These are phyloP conservation scores for Petasospora fabianii DNA, from an alignment of 1,139 yeast species.

Conservation along the genomic window DNA sequence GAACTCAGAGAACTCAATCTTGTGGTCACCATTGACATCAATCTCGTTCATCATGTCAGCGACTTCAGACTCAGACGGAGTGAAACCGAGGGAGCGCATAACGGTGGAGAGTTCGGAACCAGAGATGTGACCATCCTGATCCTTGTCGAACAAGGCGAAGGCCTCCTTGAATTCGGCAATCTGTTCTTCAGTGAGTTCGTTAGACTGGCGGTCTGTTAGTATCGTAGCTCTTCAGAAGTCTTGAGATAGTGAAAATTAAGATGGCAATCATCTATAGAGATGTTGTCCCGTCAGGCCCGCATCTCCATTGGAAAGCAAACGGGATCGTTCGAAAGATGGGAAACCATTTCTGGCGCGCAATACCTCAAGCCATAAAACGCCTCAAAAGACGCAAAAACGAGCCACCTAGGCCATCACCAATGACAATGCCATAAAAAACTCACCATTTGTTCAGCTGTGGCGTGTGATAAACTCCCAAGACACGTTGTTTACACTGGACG, in stretches of 20 bases:
- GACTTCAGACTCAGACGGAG: conserved; percentile 93
- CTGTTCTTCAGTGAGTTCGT: conserved; percentile 84
- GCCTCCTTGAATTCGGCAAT: conserved; percentile 97
- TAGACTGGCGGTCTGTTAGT: conserved; percentile 37
- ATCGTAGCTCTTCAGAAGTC: conserved; percentile 9
- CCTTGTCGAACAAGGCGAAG: conserved; percentile 91
- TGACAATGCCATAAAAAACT: background rate
- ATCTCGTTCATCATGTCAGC: conserved; percentile 97
- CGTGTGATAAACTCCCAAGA: too few species aligned
- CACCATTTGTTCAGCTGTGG: too few species aligned
- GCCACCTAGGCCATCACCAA: too few species aligned
- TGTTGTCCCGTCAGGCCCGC: too few species aligned
- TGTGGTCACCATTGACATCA: conserved; percentile 91
- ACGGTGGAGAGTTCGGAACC: conserved; percentile 96
- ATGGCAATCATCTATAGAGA: too few species aligned
- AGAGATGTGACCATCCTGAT: conserved; percentile 93
- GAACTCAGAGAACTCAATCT: conserved; percentile 85
- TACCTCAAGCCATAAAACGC: background rate
- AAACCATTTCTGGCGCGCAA: background rate
- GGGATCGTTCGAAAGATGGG: background rate
- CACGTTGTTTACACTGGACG: background rate
- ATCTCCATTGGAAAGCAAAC: too few species aligned
- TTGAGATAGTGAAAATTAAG: background rate
- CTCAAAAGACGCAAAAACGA: background rate
- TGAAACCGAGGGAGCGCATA: conserved; percentile 96